Base-by-base conservation (phyloP, 805 yeast genomes). In the Metschnikowia reukaufii region DNA sequence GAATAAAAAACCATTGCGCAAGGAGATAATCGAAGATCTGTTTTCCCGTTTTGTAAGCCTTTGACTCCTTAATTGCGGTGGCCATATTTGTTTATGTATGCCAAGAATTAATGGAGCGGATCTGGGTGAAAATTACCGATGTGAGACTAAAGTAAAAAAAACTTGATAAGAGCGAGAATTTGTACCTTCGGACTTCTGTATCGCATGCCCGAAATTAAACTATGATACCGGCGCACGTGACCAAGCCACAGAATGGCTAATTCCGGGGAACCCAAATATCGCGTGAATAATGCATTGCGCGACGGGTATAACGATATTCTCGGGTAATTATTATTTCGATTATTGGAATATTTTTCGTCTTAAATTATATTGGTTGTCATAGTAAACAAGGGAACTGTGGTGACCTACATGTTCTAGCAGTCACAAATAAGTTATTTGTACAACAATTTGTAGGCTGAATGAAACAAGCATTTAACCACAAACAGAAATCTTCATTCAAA, bases 1-100 rank as follows among this genome's bases (percentile, higher is more conserved):
- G 74, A 4, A 85, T 69, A 59, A 86, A 83, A 62, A 89, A 87
- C 96, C 96, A 90, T 56, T 84, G 88, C 2, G 56, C 62, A 3
- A 72, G 48, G 6, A 63, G 58, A 42, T 68, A 72, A 21, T 53
- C 52, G 6, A 59, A 35, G 18, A 62, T 62, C 41, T 47, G 30
- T 18, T 56, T 50, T 5, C 45, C 17, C 17, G 13, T 13, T 17
- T 40, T 45, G 21, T 40, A 41, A 21, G 49, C 30, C 39, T 17
- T 30, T 6, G 49, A 40, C 18, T 39, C 34, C 13, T 18, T 5
- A 16, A 45, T 6, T 4, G 39, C 39, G 3, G 23, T 6, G 23
- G 42, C 42, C 47, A 43, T 43, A 7, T 39, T 30, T 23, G 8
- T 9, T 19, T 7, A 16, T 2, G 29, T n/a, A 10, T 35, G 38